phyloP scores from a whole-genome alignment of 148 eudicot species.

The Diospyros lotus region DNA sequence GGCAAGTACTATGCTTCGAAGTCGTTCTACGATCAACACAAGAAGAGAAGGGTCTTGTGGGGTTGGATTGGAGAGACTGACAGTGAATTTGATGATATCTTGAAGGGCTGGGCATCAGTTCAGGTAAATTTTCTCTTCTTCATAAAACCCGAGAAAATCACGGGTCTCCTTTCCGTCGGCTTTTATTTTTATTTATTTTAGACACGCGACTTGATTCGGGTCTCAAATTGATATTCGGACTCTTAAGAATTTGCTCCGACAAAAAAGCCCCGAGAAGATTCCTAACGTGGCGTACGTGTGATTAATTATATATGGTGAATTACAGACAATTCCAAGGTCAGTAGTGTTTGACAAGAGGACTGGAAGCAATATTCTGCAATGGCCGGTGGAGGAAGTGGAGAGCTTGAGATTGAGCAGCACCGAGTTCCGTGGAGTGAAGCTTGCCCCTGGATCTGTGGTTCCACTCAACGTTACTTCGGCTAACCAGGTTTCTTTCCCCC shows the following conservation, averaged over 20 bases:
- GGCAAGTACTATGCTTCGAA: conserved; percentile 88
- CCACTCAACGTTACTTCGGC: conserved; percentile 57
- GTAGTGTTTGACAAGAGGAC: conserved; percentile 71
- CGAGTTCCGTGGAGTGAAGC: conserved; percentile 26
- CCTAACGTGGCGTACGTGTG: background rate
- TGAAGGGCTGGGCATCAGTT: conserved; percentile 87
- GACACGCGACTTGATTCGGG: no score
- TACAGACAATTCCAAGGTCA: conserved; percentile 71
- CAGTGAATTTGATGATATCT: conserved; percentile 47
- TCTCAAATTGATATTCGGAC: no score
- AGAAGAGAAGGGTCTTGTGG: conserved; percentile 68
- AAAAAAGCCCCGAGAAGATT: no score
- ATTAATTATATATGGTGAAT: background rate
- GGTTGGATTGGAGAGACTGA: conserved; percentile 91
- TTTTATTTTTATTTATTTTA: no score
- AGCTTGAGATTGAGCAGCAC: conserved; percentile 40
- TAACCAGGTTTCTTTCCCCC: conserved; percentile 44
- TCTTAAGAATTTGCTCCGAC: no score
- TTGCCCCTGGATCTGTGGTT: conserved; percentile 59
- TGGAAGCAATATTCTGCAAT: conserved; percentile 65
- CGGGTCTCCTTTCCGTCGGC: no score
- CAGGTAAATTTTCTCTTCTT: conserved; percentile 38
- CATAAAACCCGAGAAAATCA: no score
- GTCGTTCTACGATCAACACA: conserved; percentile 73
- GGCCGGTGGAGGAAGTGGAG: conserved; percentile 80